Percentiles rank a stretch among this genome's conserved stretches.
Conservation (phyloP, 2,329 filamentous ascomycete species). For the Juglanconis oblonga region DNA sequence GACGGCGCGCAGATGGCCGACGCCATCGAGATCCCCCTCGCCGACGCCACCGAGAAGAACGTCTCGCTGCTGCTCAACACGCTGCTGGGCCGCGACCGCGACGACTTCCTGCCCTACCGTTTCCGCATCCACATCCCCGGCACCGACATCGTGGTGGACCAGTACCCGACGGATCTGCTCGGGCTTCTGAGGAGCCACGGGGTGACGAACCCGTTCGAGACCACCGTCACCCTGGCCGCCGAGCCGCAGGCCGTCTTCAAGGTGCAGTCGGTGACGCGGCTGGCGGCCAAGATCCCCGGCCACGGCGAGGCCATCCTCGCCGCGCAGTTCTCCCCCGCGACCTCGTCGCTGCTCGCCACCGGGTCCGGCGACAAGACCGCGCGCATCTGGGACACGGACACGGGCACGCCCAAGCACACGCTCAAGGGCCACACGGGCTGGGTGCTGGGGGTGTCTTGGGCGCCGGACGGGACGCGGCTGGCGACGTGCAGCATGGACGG, state of each 20-base stretch:
- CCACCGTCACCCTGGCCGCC: slow-evolving; percentile 50
- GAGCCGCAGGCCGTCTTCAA: slow-evolving; percentile 90
- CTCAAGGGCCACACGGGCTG: slow-evolving; percentile 84
- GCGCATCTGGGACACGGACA: slow-evolving; percentile 91
- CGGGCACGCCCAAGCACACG: slow-evolving; percentile 82
- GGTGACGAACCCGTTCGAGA: slow-evolving; percentile 56
- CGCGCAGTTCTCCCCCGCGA: slow-evolving; percentile 78
- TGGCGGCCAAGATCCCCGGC: slow-evolving; percentile 82
- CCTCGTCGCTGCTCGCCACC: slow-evolving; percentile 75
- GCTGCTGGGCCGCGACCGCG: slow-evolving; percentile 60
- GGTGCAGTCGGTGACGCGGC: slow-evolving; percentile 87
- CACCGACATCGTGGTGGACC: slow-evolving; percentile 51
- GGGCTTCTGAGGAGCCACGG: slow-evolving; percentile 54
- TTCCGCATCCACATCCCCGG: slow-evolving; percentile 59
- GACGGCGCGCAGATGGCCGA: slow-evolving; percentile 69
- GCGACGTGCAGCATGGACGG: slow-evolving; percentile 94
- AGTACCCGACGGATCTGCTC: slow-evolving; percentile 54
- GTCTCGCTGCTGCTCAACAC: slow-evolving; percentile 84
- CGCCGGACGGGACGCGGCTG: slow-evolving; percentile 75
- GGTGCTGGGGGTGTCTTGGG: slow-evolving; percentile 86
- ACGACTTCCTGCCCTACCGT: slow-evolving; percentile 60
- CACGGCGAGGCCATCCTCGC: slow-evolving; percentile 89
- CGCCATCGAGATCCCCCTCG: slow-evolving; percentile 72
- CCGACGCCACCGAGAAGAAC: slow-evolving; percentile 84
- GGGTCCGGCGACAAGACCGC: slow-evolving; percentile 91